Percentiles rank a stretch among this genome's conserved stretches.
Evolutionary conservation across 306 rosid genomes (phyloP).

Genomic region (Trichosanthes cucumerina): DNA sequence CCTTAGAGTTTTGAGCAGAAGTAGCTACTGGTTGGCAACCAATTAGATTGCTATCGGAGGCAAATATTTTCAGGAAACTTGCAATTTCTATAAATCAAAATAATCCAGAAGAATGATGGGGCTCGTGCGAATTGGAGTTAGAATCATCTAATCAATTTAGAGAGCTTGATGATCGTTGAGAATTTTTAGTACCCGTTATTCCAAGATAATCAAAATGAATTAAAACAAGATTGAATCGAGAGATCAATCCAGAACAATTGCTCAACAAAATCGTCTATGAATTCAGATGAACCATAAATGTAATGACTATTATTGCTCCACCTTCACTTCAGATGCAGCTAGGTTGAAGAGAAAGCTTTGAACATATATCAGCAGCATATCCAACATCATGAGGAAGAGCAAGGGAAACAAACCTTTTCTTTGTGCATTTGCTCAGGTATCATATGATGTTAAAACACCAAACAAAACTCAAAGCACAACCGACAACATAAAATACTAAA

Average conservation of each 20-base stretch:
- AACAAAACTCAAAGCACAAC: too few species aligned
- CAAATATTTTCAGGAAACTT: neutral
- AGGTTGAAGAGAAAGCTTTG: neutral
- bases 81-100: neutral
- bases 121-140: neutral
- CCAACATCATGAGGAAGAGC: neutral
- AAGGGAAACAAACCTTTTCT: neutral
- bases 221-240: neutral
- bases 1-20: neutral
- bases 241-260: neutral
- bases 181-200: neutral
- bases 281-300: constrained; percentile 3
- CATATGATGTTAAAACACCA: neutral
- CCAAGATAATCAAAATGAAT: neutral
- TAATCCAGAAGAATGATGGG: neutral
- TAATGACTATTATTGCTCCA: neutral
- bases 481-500: too few species aligned
- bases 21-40: neutral
- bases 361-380: neutral
- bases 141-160: neutral
- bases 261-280: neutral
- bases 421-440: neutral
- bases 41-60: neutral
- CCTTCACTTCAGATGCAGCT: neutral
- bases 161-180: neutral